Evolutionary conservation across 139 green algal genomes (phyloP).

Genomic region (Chlorella sp.): DNA sequence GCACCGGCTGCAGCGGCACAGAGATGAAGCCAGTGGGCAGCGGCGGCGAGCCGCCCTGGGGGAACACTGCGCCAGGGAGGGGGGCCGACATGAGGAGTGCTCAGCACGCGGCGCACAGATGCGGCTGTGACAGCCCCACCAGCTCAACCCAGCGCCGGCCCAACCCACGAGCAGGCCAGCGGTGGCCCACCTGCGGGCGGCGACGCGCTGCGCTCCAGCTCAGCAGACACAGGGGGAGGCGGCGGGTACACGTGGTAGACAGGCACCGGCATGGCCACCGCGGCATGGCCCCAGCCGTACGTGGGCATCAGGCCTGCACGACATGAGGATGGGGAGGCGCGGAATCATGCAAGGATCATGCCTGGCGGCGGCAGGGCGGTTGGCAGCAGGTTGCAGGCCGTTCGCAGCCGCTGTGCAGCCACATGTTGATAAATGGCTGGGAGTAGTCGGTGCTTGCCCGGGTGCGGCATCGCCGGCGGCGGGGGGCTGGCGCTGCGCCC

Average conservation of each 20-base stretch:
- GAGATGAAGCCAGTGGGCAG: constrained; percentile 48
- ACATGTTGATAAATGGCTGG: too few relatives aligned
- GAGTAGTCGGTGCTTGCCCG: not conserved
- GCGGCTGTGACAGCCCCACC: too few relatives aligned
- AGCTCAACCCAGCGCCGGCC: too few relatives aligned
- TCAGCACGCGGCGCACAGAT: not conserved
- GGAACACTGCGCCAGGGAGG: constrained; percentile 22
- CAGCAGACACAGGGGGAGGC: not conserved
- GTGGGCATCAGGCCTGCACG: constrained; percentile 20
- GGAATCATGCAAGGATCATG: too few relatives aligned
- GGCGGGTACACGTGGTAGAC: constrained; percentile 16
- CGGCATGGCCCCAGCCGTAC: constrained; percentile 13
- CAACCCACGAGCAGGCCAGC: too few relatives aligned
- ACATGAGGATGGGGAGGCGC: not conserved
- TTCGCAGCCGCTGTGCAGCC: too few relatives aligned
- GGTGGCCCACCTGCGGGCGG: constrained; percentile 28
- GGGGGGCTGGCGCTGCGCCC: not conserved
- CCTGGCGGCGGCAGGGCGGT: too few relatives aligned
- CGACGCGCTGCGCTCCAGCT: constrained; percentile 15
- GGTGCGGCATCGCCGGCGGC: not conserved
- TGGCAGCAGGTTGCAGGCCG: too few relatives aligned
- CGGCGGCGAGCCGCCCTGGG: constrained; percentile 40
- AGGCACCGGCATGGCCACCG: not conserved
- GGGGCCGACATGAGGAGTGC: too few relatives aligned
- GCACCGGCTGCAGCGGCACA: constrained; percentile 2